Conservation (phyloP, 768 basidiomycete species). For the Tephrocybe sp. region DNA sequence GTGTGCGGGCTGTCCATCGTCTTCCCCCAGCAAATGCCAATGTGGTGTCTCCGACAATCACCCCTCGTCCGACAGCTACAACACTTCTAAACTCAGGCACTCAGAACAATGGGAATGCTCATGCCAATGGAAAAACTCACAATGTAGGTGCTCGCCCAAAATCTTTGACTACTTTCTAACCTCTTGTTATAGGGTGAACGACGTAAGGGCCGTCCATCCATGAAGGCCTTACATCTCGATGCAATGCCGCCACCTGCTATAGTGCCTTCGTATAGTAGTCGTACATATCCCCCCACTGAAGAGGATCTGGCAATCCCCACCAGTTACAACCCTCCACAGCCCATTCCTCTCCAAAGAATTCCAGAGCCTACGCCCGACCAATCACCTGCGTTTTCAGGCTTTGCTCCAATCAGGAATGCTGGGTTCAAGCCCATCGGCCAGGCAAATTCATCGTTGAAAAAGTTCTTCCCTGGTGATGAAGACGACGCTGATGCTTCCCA, state of each 20-base stretch:
- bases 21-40: slow-evolving; percentile 43
- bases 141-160: slow-evolving; percentile 20
- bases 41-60: slow-evolving; percentile 30
- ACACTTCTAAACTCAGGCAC: slow-evolving; percentile 23
- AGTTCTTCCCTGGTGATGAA: slow-evolving; percentile 84
- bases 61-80: slow-evolving; percentile 6
- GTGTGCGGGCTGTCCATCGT: slow-evolving; percentile 59
- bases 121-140: slow-evolving; percentile 36
- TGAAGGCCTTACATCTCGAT: slow-evolving; percentile 15
- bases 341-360: slow-evolving; percentile 4
- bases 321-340: background rate
- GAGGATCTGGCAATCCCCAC: background rate
- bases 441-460: slow-evolving; percentile 58
- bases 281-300: slow-evolving; percentile 12
- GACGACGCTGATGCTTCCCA: slow-evolving; percentile 54
- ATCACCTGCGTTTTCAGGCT: slow-evolving; percentile 17
- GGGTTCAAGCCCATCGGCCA: slow-evolving; percentile 72
- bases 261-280: slow-evolving; percentile 22
- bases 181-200: slow-evolving; percentile 13
- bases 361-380: slow-evolving; percentile 13
- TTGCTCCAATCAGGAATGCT: slow-evolving; percentile 35
- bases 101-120: slow-evolving; percentile 35
- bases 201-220: slow-evolving; percentile 10
- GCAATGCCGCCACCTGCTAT: slow-evolving; percentile 30
- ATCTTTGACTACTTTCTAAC: background rate